A percentile compares a stretch with the other conserved stretches of the same genome.
These are phyloP conservation scores for Aspergillus homomorphus DNA, from an alignment of 495 filamentous ascomycete species.

Conservation along the genomic window DNA sequence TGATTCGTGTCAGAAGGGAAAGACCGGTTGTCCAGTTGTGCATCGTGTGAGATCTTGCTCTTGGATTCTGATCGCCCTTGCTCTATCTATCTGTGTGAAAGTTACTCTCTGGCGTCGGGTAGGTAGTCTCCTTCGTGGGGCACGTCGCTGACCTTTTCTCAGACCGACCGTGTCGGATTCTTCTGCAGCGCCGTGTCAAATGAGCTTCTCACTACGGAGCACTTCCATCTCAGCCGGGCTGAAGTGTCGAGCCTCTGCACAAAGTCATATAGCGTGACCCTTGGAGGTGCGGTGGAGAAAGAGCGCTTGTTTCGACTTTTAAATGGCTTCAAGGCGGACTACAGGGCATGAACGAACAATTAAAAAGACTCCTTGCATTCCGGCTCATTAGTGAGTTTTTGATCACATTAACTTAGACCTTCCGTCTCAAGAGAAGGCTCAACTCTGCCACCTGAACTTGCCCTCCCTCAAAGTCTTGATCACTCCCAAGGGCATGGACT, in stretches of 20 bases:
- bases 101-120: no score
- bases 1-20: slow-evolving; percentile 27
- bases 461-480: slow-evolving; percentile 59
- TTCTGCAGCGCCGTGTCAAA: slow-evolving; percentile 77
- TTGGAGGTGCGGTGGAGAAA: slow-evolving; percentile 62
- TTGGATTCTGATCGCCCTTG: slow-evolving; percentile 7
- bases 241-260: slow-evolving; percentile 58
- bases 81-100: slow-evolving; percentile 4
- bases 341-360: slow-evolving; percentile 7
- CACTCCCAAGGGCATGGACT: slow-evolving; percentile 62
- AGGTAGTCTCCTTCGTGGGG: no score
- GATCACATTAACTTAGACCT: no score
- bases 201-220: slow-evolving; percentile 67
- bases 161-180: slow-evolving; percentile 88
- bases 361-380: neutral
- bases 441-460: slow-evolving; percentile 58
- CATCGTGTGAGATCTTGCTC: slow-evolving; percentile 53
- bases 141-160: slow-evolving; percentile 9
- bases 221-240: slow-evolving; percentile 57
- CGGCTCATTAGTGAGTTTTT: no score
- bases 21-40: slow-evolving; percentile 45
- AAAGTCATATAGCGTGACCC: slow-evolving; percentile 59
- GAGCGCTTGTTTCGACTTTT: slow-evolving; percentile 51
- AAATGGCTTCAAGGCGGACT: slow-evolving; percentile 25
- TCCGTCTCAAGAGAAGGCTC: slow-evolving; percentile 9